phyloP scores from a whole-genome alignment of 192 early-diverging fungal species.

The Mortierella claussenii region DNA sequence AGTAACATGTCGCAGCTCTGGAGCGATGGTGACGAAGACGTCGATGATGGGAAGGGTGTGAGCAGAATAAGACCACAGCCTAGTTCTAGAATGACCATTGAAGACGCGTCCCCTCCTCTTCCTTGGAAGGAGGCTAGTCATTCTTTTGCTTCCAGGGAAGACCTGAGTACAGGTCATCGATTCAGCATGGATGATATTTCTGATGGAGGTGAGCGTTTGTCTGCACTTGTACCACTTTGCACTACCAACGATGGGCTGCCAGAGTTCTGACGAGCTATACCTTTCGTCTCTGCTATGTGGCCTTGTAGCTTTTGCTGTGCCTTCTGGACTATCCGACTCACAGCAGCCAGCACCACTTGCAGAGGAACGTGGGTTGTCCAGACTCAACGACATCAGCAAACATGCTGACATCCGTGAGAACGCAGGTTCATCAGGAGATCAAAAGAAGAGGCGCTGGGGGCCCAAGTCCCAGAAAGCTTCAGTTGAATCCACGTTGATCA shows the following conservation, averaged over 20 bases:
- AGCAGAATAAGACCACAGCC: neutral
- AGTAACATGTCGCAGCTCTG: constrained; percentile 16
- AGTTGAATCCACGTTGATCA: no score
- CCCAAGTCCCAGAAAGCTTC: constrained; percentile 15
- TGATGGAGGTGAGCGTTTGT: constrained; percentile 27
- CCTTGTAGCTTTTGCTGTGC: constrained; percentile 33
- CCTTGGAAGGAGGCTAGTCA: constrained; percentile 28
- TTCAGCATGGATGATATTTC: constrained; percentile 40
- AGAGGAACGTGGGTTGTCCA: neutral
- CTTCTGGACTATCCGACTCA: constrained; percentile 16
- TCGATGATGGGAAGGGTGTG: neutral
- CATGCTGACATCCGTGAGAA: neutral
- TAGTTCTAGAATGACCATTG: constrained; percentile 19
- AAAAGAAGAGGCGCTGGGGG: constrained; percentile 31
- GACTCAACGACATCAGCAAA: neutral
- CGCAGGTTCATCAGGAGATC: neutral
- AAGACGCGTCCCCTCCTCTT: constrained; percentile 32
- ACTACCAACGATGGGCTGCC: no score
- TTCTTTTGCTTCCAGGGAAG: neutral
- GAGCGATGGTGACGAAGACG: constrained; percentile 1
- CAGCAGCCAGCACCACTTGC: constrained; percentile 5
- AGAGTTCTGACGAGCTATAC: no score
- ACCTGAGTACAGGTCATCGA: constrained; percentile 16
- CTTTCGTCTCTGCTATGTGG: no score
- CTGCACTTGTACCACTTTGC: no score